Conservation (phyloP, 1,284 basidiomycete species). For the Mycosarcoma maydis region DNA sequence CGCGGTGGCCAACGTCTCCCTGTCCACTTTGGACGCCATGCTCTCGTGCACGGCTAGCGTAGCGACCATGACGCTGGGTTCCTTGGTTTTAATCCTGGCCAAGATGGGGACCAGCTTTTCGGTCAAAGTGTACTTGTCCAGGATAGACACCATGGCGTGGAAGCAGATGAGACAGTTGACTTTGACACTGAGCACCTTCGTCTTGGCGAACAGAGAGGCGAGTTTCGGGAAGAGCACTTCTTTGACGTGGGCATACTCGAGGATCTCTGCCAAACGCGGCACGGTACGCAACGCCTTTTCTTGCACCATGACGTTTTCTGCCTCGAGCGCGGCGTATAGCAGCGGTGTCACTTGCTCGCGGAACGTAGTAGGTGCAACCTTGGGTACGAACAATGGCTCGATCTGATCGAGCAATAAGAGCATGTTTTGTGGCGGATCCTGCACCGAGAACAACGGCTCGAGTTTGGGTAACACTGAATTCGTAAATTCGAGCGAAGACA, state of each 20-base stretch:
- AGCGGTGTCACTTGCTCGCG: constrained; percentile 92
- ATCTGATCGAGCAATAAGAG: constrained; percentile 79
- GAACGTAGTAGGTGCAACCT: constrained; percentile 87
- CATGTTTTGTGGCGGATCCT: constrained; percentile 91
- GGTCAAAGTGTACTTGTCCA: constrained; percentile 83
- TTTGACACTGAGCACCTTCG: constrained; percentile 74
- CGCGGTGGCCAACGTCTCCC: constrained; percentile 87
- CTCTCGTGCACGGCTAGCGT: constrained; percentile 93
- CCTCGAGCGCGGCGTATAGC: constrained; percentile 92
- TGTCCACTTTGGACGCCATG: constrained; percentile 93
- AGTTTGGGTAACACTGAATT: constrained; percentile 83
- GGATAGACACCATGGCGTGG: constrained; percentile 87
- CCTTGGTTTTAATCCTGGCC: constrained; percentile 91
- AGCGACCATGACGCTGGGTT: constrained; percentile 72
- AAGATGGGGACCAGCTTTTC: constrained; percentile 93
- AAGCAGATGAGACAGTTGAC: constrained; percentile 86
- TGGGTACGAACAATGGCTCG: constrained; percentile 79
- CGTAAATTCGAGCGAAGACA: constrained; percentile 79
- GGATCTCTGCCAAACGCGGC: constrained; percentile 86
- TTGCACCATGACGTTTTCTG: constrained; percentile 80
- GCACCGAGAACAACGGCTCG: constrained; percentile 87
- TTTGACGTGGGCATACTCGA: constrained; percentile 73
- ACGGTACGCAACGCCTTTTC: constrained; percentile 87
- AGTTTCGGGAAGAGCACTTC: constrained; percentile 63
- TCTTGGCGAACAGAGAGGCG: constrained; percentile 60